A percentile compares a stretch with the other conserved stretches of the same genome.
Conservation (phyloP, 1,284 basidiomycete genomes). For the Malassezia globosa region DNA sequence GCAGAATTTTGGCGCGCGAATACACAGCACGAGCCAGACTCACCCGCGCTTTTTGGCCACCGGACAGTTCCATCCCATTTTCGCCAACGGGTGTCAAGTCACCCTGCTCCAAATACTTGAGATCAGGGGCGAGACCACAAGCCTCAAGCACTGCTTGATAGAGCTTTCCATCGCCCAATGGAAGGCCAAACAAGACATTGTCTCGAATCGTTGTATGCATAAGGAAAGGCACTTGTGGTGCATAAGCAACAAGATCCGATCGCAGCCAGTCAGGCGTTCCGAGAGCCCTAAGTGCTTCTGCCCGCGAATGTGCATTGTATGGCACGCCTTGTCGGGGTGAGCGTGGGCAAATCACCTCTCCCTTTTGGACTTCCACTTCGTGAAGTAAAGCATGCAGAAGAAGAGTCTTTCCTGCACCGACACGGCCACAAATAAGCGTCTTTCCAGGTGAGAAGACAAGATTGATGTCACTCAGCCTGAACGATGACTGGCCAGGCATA, state of each 20-base stretch:
- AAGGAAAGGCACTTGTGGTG: constrained; percentile 33
- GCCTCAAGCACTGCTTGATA: constrained; percentile 28
- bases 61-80: constrained; percentile 31
- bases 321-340: constrained; percentile 10
- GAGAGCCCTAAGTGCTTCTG: constrained; percentile 2
- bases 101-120: constrained; percentile 29
- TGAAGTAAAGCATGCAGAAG: constrained; percentile 34
- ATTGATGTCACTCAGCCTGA: constrained; percentile 24
- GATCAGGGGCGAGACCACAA: constrained; percentile 29
- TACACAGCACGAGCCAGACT: constrained; percentile 37
- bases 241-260: constrained; percentile 26
- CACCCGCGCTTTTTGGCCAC: constrained; percentile 36
- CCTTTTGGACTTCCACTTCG: constrained; percentile 28
- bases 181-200: constrained; percentile 34
- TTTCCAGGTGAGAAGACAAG: constrained; percentile 20
- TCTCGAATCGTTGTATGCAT: constrained; percentile 26
- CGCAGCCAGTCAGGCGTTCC: constrained; percentile 10
- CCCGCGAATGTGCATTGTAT: not conserved
- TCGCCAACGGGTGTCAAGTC: constrained; percentile 36
- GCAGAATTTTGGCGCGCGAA: constrained; percentile 25
- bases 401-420: constrained; percentile 39
- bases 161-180: constrained; percentile 21
- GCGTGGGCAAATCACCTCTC: constrained; percentile 18
- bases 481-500: constrained; percentile 10
- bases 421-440: constrained; percentile 34